These are phyloP conservation scores for Irpex lacteus DNA, from an alignment of 1,284 basidiomycete genomes.

Conservation along the genomic window DNA sequence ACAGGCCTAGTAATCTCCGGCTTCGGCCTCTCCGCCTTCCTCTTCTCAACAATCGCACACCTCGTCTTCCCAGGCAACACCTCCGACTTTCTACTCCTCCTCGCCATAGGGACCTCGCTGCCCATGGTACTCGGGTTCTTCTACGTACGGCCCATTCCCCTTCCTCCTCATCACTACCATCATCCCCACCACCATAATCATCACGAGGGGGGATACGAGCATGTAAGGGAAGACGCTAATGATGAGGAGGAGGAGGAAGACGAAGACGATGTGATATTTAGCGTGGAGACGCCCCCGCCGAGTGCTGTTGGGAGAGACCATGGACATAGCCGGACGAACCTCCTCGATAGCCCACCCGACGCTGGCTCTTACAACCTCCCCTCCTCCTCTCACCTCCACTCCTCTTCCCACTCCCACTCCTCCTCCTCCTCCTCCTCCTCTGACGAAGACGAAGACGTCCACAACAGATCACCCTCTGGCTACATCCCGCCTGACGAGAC, in stretches of 20 bases:
- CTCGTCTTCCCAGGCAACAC: slow-evolving; percentile 69
- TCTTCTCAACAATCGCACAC: slow-evolving; percentile 71
- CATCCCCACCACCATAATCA: slow-evolving; percentile 11
- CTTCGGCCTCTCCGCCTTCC: slow-evolving; percentile 83
- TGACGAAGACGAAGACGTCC: slow-evolving; percentile 4
- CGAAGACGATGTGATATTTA: slow-evolving; percentile 18
- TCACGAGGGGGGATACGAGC: background rate
- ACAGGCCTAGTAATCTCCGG: slow-evolving; percentile 77
- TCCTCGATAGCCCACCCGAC: slow-evolving; percentile 21
- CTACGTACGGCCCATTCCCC: slow-evolving; percentile 58
- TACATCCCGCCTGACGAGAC: slow-evolving; percentile 23
- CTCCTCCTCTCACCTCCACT: too few species aligned
- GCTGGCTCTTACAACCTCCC: slow-evolving; percentile 9
- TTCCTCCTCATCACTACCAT: slow-evolving; percentile 25
- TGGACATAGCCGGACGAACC: slow-evolving; percentile 24
- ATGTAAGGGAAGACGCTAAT: too few species aligned
- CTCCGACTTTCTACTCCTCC: slow-evolving; percentile 63
- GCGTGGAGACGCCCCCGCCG: slow-evolving; percentile 19
- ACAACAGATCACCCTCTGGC: slow-evolving; percentile 19
- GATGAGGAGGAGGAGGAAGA: slow-evolving; percentile 15
- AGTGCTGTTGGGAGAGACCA: slow-evolving; percentile 21
- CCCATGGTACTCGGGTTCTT: slow-evolving; percentile 70
- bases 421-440: too few species aligned
- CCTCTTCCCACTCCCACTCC: too few species aligned
- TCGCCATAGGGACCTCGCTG: slow-evolving; percentile 66